These are phyloP conservation scores for Trichosporon coremiiforme DNA, from an alignment of 1,284 basidiomycete species.

Conservation along the genomic window DNA sequence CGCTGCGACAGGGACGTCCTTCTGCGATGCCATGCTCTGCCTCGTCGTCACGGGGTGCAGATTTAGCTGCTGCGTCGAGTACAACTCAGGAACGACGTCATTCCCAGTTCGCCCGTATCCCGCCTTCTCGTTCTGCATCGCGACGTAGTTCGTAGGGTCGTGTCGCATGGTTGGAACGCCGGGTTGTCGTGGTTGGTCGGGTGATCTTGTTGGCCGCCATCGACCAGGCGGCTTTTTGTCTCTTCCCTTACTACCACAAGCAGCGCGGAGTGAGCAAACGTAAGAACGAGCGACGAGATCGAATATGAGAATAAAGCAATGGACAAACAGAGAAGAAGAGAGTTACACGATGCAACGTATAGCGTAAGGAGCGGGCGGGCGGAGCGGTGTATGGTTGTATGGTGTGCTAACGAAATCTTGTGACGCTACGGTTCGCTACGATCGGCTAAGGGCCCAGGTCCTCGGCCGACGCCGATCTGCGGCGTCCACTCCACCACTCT, in stretches of 20 bases:
- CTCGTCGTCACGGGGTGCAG: neutral
- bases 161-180: neutral
- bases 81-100: neutral
- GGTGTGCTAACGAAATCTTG: neutral
- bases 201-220: neutral
- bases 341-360: neutral
- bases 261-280: neutral
- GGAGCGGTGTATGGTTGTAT: neutral
- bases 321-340: neutral
- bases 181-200: neutral
- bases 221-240: neutral
- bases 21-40: neutral
- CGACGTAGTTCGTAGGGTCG: neutral
- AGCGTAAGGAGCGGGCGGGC: neutral
- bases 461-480: conserved; percentile 4
- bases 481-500: neutral
- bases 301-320: too few species aligned
- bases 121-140: conserved; percentile 2
- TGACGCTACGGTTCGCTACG: neutral
- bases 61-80: neutral
- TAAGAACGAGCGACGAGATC: neutral
- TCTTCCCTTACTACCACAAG: neutral
- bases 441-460: neutral
- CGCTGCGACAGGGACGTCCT: neutral
- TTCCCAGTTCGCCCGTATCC: neutral